Percentiles rank a stretch among this genome's conserved stretches.
These are phyloP conservation scores for Mallotus repandus DNA, from an alignment of 441 rosid species.

Conservation along the genomic window DNA sequence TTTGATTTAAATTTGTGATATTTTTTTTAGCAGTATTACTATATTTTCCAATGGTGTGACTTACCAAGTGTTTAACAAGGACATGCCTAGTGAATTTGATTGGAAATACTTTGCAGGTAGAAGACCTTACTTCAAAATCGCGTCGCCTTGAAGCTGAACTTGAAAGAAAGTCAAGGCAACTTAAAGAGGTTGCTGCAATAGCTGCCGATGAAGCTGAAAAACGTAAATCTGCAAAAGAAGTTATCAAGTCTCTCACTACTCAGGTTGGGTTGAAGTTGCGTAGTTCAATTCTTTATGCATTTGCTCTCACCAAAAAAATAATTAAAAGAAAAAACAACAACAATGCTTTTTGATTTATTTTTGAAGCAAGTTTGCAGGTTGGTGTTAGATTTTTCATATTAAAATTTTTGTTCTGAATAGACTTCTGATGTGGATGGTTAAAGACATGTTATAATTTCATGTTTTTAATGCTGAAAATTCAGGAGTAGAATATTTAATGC, in stretches of 20 bases:
- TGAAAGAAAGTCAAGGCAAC: constrained; percentile 44
- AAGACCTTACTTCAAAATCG: constrained; percentile 46
- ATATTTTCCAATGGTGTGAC: not conserved
- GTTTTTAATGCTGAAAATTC: not conserved
- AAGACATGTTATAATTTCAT: not conserved
- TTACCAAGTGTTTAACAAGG: not conserved
- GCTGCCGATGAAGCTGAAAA: constrained; percentile 72
- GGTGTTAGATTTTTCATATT: not conserved
- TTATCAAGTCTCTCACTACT: constrained; percentile 54
- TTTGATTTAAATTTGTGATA: not conserved
- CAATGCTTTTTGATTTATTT: constrained; percentile 1
- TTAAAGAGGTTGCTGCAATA: constrained; percentile 52
- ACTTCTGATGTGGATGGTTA: not conserved
- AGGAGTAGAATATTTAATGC: not conserved
- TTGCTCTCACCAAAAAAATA: too few relatives aligned
- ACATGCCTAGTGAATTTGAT: constrained; percentile 1
- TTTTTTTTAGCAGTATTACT: not conserved
- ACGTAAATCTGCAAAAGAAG: constrained; percentile 65
- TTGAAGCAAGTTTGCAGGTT: not conserved
- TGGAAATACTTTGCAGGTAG: constrained; percentile 42
- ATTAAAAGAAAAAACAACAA: too few relatives aligned
- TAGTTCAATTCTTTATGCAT: not conserved
- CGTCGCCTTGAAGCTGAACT: constrained; percentile 59
- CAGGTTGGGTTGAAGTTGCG: constrained; percentile 43
- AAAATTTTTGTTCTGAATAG: constrained; percentile 2